phyloP scores from a whole-genome alignment of 345 rosid species.

The Barbarea vulgaris region DNA sequence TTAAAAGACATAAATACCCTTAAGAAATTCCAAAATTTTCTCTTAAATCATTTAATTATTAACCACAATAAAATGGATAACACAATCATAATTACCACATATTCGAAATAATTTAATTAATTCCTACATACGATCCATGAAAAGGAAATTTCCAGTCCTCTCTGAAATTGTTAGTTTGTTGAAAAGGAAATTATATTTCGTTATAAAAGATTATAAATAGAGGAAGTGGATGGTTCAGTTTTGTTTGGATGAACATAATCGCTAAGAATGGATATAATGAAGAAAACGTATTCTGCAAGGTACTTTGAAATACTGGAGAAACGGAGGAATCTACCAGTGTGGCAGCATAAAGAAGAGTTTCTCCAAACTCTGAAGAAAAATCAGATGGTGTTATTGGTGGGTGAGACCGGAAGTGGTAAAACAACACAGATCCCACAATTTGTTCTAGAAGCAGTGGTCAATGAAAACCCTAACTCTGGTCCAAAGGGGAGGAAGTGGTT shows the following conservation, averaged over 20 bases:
- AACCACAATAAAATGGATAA: background rate
- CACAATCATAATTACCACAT: background rate
- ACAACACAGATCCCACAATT: constrained; percentile 9
- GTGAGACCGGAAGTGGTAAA: constrained; percentile 5
- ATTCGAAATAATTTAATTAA: no score
- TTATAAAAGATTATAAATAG: background rate
- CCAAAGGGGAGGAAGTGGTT: background rate
- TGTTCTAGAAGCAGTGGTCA: background rate
- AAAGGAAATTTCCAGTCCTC: no score
- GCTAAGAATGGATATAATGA: background rate
- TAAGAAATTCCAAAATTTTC: background rate
- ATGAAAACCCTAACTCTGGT: background rate
- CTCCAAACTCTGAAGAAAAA: background rate
- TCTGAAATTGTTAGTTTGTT: no score
- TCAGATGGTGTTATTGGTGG: background rate
- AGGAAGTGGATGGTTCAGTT: background rate
- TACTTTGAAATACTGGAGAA: background rate
- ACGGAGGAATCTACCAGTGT: background rate
- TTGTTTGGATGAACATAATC: background rate
- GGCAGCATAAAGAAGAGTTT: background rate
- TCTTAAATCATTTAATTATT: no score
- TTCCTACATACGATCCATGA: no score
- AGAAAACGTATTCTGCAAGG: background rate
- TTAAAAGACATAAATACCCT: constrained; percentile 24
- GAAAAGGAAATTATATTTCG: background rate